phyloP scores from a whole-genome alignment of 257 asterid genomes.

The Solanum sitiens region DNA sequence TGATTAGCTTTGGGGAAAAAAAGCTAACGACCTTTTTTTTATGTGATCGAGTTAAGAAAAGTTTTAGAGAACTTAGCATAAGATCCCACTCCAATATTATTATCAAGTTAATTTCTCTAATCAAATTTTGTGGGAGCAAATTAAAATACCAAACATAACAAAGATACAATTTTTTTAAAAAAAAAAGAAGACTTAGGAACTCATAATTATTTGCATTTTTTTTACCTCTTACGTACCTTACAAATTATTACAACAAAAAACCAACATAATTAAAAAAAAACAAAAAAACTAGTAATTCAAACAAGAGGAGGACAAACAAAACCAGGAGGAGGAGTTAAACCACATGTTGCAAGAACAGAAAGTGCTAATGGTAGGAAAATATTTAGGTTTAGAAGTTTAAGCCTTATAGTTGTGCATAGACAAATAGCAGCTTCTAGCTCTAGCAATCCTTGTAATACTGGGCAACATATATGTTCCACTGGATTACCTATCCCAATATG shows the following conservation, averaged over 20 bases:
- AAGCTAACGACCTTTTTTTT: too few relatives aligned
- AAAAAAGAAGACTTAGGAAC: background rate
- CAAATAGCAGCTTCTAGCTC: conserved; percentile 88
- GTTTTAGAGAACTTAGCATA: background rate
- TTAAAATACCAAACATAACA: background rate
- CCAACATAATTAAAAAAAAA: background rate
- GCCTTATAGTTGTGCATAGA: conserved; percentile 70
- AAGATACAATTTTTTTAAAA: background rate
- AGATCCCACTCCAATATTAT: background rate
- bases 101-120: background rate
- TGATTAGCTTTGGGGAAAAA: too few relatives aligned
- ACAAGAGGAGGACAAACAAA: conserved; percentile 69
- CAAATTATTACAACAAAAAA: background rate
- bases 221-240: background rate
- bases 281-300: too few relatives aligned
- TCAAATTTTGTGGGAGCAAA: background rate
- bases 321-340: conserved; percentile 77
- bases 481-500: conserved; percentile 83
- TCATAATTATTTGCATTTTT: background rate
- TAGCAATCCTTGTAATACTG: conserved; percentile 76
- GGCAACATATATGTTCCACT: conserved; percentile 67
- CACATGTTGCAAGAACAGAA: conserved; percentile 69
- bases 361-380: conserved; percentile 82
- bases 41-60: background rate
- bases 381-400: conserved; percentile 72